Conservation (phyloP, 441 rosid genomes). For the Erodium texanum region DNA sequence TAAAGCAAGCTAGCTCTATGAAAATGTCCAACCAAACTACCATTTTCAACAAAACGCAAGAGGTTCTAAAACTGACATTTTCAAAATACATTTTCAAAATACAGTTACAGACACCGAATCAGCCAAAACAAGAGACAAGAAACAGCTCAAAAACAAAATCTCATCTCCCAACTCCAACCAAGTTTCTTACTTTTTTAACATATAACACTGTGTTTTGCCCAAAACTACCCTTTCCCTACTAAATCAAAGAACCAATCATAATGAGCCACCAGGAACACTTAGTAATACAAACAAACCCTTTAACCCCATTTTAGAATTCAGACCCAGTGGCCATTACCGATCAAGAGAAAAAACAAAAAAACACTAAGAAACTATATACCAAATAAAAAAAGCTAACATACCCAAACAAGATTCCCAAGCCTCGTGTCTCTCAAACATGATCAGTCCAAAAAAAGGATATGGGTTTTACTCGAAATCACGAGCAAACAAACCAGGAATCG, state of each 20-base stretch:
- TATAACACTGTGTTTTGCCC: slow-evolving; percentile 5
- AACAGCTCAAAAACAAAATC: slow-evolving; percentile 1
- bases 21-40: neutral
- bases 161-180: slow-evolving; percentile 1
- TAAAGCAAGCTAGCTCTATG: neutral
- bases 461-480: slow-evolving; percentile 10
- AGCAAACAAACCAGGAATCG: neutral
- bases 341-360: slow-evolving; percentile 9
- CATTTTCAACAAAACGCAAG: neutral
- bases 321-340: slow-evolving; percentile 11
- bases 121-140: neutral
- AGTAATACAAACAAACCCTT: slow-evolving; percentile 3
- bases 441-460: slow-evolving; percentile 2
- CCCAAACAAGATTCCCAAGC: slow-evolving; percentile 25
- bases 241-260: slow-evolving; percentile 13
- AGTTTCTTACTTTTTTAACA: neutral
- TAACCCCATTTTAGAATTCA: slow-evolving; percentile 13
- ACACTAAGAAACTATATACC: slow-evolving; percentile 12
- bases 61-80: slow-evolving; percentile 1
- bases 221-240: neutral
- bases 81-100: neutral
- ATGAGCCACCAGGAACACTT: neutral
- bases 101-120: neutral
- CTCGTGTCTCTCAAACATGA: slow-evolving; percentile 8
- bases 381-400: slow-evolving; percentile 10